A percentile compares a stretch with the other conserved stretches of the same genome.
Conservation (phyloP, 2,329 filamentous ascomycete species). For the Fusarium hostae region DNA sequence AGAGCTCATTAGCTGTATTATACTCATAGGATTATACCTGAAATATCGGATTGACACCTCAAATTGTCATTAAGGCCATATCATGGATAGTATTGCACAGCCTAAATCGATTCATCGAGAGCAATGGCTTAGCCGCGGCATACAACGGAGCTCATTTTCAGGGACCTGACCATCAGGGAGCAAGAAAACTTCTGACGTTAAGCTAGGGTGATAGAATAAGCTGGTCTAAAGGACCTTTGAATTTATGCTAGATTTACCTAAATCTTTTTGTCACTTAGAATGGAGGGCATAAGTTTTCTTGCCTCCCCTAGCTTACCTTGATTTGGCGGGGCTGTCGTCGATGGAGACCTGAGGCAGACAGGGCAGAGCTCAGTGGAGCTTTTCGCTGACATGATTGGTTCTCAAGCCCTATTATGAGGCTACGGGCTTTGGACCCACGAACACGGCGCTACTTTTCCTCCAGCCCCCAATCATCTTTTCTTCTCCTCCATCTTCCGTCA, state of each 20-base stretch:
- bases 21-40: neutral
- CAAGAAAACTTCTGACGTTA: too few relatives aligned
- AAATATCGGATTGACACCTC: neutral
- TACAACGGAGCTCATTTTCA: slow-evolving; percentile 8
- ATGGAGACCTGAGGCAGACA: slow-evolving; percentile 38
- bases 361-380: slow-evolving; percentile 22
- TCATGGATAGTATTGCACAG: slow-evolving; percentile 1
- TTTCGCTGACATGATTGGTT: slow-evolving; percentile 36
- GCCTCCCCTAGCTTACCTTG: too few relatives aligned
- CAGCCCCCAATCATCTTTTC: slow-evolving; percentile 43
- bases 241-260: too few relatives aligned
- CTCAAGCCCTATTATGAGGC: slow-evolving; percentile 13
- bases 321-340: neutral
- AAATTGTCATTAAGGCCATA: neutral
- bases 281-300: too few relatives aligned
- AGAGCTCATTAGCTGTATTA: neutral
- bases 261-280: too few relatives aligned
- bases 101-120: slow-evolving; percentile 16
- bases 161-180: too few relatives aligned
- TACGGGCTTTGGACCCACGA: slow-evolving; percentile 34
- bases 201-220: too few relatives aligned
- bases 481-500: slow-evolving; percentile 39
- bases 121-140: slow-evolving; percentile 1
- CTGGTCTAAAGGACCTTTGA: too few relatives aligned
- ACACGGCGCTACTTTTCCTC: slow-evolving; percentile 40